phyloP scores from a whole-genome alignment of 2,329 filamentous ascomycete genomes.

The Albophoma yamanashiensis region DNA sequence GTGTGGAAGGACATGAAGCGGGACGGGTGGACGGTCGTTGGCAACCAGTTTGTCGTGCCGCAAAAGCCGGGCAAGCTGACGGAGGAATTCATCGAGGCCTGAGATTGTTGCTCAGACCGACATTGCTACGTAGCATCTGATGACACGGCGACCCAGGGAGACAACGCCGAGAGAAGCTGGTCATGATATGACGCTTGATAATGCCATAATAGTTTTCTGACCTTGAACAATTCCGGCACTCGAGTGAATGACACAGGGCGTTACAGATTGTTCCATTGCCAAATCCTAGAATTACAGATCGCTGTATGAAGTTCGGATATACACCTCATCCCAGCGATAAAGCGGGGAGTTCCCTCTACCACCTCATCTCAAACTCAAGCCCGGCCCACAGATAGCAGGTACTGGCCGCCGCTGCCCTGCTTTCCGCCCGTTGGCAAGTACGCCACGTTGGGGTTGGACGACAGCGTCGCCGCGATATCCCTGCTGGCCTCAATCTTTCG shows the following conservation, averaged over 20 bases:
- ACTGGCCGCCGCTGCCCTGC: constrained; percentile 42
- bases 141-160: background rate
- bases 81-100: constrained; percentile 26
- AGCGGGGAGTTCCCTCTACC: constrained; percentile 22
- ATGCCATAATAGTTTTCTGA: background rate
- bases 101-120: background rate
- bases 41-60: constrained; percentile 35
- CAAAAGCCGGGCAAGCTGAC: constrained; percentile 19
- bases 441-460: constrained; percentile 87
- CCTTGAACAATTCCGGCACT: background rate
- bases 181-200: background rate
- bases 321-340: constrained; percentile 9
- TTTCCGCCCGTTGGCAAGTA: constrained; percentile 77
- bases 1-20: constrained; percentile 58
- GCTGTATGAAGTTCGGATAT: constrained; percentile 14
- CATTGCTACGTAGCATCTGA: background rate
- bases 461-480: constrained; percentile 86
- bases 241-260: background rate
- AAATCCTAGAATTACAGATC: constrained; percentile 25
- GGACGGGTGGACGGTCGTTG: constrained; percentile 54
- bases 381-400: constrained; percentile 41
- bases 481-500: constrained; percentile 93
- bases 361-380: constrained; percentile 15
- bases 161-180: background rate
- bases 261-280: constrained; percentile 4